Base-by-base conservation (phyloP, 2,329 filamentous ascomycete species). In the Penicillium sp. region DNA sequence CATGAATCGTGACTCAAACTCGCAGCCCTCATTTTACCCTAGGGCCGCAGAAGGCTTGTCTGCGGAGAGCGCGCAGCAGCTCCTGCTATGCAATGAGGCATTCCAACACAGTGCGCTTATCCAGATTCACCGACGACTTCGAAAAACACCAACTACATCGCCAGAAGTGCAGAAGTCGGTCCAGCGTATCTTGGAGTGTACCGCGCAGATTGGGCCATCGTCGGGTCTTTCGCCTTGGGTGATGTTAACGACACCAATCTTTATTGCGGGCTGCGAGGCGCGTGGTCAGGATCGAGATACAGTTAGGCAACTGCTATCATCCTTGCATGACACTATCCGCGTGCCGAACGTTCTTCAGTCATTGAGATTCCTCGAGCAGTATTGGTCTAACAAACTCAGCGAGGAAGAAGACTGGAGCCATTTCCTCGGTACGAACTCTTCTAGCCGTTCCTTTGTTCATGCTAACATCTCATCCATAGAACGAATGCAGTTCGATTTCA, bases 101-200 rank as follows among this genome's bases (percentile, higher is more conserved):
- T 78, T 77, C 51, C 76, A 78, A 49, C 74, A 76, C 45, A 73
- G 75, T 21, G 76, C 76, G 3, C 67, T 78, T 31, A 76, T 78
- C 33, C 74, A 78, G 47, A 76, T 78, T 40, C 66, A 76, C 46
- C 70, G 75, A 13, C 70, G 75, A 11, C 59, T 78, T 36, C 70
- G 71, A 13, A 70, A 68, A 45, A 66, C 65, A 6, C 68, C 71
- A 4, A 65, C 69, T 3, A 61, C 66, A 0, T 68, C 72, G 5
- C 61, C 66, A 2, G 62, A 65, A 23, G 72, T 75, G 27, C 73
- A 75, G 53, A 60, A 63, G 10, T 74, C 72, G 11, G 73, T 75
- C 34, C 66, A 69, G 56, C 70, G 68, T 43, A 77, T 78, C 46
- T 62, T 78, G 8, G 75, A 75, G 43, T 75, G 70, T 50, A 73